A percentile compares a stretch with the other conserved stretches of the same genome.
phyloP scores from a whole-genome alignment of 441 rosid species.

The Brassica hybrid region DNA sequence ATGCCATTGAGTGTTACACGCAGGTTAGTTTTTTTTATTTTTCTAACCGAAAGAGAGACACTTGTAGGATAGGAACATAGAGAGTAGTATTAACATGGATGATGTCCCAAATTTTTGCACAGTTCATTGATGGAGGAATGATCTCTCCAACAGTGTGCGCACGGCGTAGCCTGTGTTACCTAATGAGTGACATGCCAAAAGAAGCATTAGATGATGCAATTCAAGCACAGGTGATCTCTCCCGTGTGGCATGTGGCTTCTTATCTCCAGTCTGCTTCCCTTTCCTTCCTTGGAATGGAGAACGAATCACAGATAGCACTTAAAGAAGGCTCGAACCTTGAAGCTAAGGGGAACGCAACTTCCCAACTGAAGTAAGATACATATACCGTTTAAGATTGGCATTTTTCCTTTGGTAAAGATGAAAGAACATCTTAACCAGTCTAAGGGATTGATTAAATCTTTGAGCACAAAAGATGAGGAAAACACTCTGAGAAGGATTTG shows the following conservation, averaged over 20 bases:
- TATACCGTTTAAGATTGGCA: background rate
- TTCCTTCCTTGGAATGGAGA: constrained; percentile 66
- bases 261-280: constrained; percentile 79
- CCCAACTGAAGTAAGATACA: constrained; percentile 30
- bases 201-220: constrained; percentile 75
- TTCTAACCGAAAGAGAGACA: constrained; percentile 48
- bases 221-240: constrained; percentile 82
- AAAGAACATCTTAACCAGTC: constrained; percentile 41
- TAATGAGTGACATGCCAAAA: constrained; percentile 73
- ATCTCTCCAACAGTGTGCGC: constrained; percentile 80
- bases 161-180: constrained; percentile 78
- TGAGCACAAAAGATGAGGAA: constrained; percentile 30
- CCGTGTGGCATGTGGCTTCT: constrained; percentile 78
- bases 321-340: constrained; percentile 75
- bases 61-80: constrained; percentile 41
- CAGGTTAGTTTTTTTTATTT: constrained; percentile 53
- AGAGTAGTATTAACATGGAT: constrained; percentile 51
- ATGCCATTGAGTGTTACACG: constrained; percentile 66
- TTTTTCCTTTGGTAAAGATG: constrained; percentile 33
- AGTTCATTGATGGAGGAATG: constrained; percentile 76
- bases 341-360: constrained; percentile 48
- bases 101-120: constrained; percentile 44
- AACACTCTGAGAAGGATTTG: constrained; percentile 23
- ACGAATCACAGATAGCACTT: constrained; percentile 73
- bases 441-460: constrained; percentile 20